phyloP scores from a whole-genome alignment of 108 stramenopile species.

The Cyclotella atomus region DNA sequence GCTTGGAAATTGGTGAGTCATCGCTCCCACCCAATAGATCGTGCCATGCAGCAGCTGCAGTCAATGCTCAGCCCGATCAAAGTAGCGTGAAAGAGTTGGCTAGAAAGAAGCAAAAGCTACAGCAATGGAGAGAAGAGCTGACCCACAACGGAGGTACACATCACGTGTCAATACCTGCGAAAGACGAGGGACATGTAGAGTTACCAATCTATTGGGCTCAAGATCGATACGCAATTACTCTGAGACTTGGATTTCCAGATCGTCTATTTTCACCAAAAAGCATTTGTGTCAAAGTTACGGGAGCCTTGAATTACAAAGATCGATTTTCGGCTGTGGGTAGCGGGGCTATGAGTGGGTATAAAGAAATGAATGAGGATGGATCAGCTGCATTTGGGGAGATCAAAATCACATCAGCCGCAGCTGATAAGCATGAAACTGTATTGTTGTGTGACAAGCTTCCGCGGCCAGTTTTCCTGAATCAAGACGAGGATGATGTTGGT shows the following conservation, averaged over 20 bases:
- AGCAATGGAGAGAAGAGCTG: conserved; percentile 2
- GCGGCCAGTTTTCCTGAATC: conserved; percentile 39
- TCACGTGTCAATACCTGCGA: conserved; percentile 2
- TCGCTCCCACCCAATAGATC: neutral
- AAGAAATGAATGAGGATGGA: neutral
- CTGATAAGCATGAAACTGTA: conserved; percentile 16
- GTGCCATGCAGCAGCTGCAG: neutral
- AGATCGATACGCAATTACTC: conserved; percentile 31
- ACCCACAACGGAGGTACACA: conserved; percentile 36
- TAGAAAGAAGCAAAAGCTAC: conserved; percentile 15
- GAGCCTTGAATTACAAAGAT: conserved; percentile 43
- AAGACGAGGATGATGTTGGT: conserved; percentile 46
- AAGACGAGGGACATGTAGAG: neutral
- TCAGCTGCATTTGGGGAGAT: conserved; percentile 21
- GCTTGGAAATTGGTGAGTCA: conserved; percentile 27
- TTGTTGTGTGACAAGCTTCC: conserved; percentile 37
- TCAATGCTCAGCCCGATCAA: no score
- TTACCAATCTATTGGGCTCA: conserved; percentile 46
- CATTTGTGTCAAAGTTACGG: conserved; percentile 39
- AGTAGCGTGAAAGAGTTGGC: neutral
- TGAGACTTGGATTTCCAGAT: conserved; percentile 30
- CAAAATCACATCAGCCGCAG: conserved; percentile 15
- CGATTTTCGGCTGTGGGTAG: conserved; percentile 44
- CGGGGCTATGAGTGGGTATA: conserved; percentile 30
- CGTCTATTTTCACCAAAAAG: conserved; percentile 18